Conservation (phyloP, 78 protist genomes). For the Chrysochromulina parva region DNA sequence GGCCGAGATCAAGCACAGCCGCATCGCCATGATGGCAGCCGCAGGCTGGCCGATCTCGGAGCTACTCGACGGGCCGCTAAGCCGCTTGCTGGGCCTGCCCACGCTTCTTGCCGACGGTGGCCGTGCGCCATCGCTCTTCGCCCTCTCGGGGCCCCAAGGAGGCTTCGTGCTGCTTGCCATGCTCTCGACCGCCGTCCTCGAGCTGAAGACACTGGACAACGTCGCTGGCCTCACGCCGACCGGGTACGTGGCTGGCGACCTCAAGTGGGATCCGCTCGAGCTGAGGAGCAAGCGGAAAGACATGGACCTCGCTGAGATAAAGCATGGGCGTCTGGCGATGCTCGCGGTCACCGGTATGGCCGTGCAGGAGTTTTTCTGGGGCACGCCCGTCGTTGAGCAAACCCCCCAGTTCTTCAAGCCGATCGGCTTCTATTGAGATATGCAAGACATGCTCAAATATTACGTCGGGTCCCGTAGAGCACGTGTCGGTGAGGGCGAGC, state of each 20-base stretch:
- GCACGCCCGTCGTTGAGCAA: too few relatives aligned
- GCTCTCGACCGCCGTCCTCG: background rate
- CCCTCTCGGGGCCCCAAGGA: background rate
- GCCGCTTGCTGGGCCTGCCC: slow-evolving; percentile 12
- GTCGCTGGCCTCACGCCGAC: slow-evolving; percentile 6
- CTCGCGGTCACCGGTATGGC: too few relatives aligned
- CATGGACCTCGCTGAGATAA: too few relatives aligned
- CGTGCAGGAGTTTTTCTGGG: too few relatives aligned
- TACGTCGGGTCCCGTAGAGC: too few relatives aligned
- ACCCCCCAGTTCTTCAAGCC: too few relatives aligned
- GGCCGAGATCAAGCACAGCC: slow-evolving; percentile 40
- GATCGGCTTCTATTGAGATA: too few relatives aligned
- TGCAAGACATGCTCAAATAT: too few relatives aligned
- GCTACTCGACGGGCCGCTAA: slow-evolving; percentile 22
- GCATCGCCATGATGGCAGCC: slow-evolving; percentile 46
- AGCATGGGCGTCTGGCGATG: too few relatives aligned
- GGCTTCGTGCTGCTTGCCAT: background rate
- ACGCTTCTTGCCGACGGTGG: background rate
- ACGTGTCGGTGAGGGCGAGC: too few relatives aligned
- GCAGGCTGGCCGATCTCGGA: slow-evolving; percentile 46
- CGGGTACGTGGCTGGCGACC: background rate
- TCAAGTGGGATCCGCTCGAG: too few relatives aligned
- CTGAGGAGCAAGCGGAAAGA: too few relatives aligned
- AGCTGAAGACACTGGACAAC: background rate
- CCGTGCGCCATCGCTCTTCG: slow-evolving; percentile 30